Conservation (phyloP, 768 basidiomycete genomes). For the Nidularia pulvinata region DNA sequence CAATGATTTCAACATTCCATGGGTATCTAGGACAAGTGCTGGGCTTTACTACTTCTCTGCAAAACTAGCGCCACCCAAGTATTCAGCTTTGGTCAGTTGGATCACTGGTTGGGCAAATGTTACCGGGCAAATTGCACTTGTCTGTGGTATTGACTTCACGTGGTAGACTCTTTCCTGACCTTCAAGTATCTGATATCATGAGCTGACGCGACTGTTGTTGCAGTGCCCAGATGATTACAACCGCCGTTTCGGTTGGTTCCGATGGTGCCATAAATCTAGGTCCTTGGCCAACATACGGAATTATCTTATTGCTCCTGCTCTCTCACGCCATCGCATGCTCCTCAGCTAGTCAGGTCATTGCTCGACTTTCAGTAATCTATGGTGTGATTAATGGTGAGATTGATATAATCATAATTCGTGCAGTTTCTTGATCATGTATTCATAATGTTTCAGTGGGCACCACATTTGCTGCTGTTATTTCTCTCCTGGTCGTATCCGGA, state of each 20-base stretch:
- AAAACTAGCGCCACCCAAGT: slow-evolving; percentile 63
- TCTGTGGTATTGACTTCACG: slow-evolving; percentile 65
- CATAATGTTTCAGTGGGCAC: neutral
- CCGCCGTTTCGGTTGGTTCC: slow-evolving; percentile 53
- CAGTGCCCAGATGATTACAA: slow-evolving; percentile 62
- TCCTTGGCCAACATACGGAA: slow-evolving; percentile 54
- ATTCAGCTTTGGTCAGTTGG: slow-evolving; percentile 65
- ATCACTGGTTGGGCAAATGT: slow-evolving; percentile 45
- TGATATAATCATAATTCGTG: slow-evolving; percentile 1
- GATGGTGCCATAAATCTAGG: slow-evolving; percentile 45
- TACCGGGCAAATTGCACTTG: slow-evolving; percentile 50
- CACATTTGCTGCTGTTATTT: neutral
- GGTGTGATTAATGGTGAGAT: slow-evolving; percentile 50
- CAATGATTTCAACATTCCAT: no score
- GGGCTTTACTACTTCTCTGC: slow-evolving; percentile 82
- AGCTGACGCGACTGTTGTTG: no score
- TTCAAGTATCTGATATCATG: no score
- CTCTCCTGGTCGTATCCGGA: slow-evolving; percentile 41
- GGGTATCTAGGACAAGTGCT: slow-evolving; percentile 49
- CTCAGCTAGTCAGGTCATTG: slow-evolving; percentile 51
- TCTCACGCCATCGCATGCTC: slow-evolving; percentile 60
- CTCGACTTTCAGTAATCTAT: slow-evolving; percentile 56
- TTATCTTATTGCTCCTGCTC: slow-evolving; percentile 51
- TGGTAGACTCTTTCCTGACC: slow-evolving; percentile 17
- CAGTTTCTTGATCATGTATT: neutral